These are phyloP conservation scores for Bipolaris gigantea DNA, from an alignment of 2,329 filamentous ascomycete genomes.

Conservation along the genomic window DNA sequence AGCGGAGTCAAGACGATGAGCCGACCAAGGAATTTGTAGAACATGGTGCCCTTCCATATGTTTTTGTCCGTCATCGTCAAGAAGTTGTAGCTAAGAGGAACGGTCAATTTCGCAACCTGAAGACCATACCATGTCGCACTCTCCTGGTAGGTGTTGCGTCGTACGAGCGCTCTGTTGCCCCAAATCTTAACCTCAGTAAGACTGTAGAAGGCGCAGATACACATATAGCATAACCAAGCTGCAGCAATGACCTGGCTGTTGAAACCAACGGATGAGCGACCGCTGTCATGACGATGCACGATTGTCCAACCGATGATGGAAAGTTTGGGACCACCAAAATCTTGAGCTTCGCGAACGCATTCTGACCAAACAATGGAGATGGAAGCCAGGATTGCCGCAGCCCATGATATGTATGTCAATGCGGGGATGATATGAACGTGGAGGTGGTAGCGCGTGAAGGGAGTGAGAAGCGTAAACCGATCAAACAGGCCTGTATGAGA, in stretches of 20 bases:
- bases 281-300: slow-evolving; percentile 72
- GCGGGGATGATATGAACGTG: slow-evolving; percentile 75
- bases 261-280: slow-evolving; percentile 77
- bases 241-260: slow-evolving; percentile 83
- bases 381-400: slow-evolving; percentile 72
- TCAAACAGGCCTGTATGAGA: slow-evolving; percentile 49
- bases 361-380: slow-evolving; percentile 91
- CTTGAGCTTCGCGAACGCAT: slow-evolving; percentile 74
- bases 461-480: slow-evolving; percentile 64
- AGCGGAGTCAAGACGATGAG: slow-evolving; percentile 82
- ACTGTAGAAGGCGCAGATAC: slow-evolving; percentile 79
- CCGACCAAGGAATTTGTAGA: slow-evolving; percentile 82
- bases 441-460: slow-evolving; percentile 78
- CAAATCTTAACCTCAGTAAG: slow-evolving; percentile 96
- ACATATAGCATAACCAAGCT: slow-evolving; percentile 96
- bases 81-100: slow-evolving; percentile 95
- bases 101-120: slow-evolving; percentile 87
- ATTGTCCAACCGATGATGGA: slow-evolving; percentile 71
- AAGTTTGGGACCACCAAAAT: slow-evolving; percentile 61
- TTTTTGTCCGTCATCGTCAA: slow-evolving; percentile 78
- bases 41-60: slow-evolving; percentile 76
- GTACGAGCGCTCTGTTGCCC: slow-evolving; percentile 89
- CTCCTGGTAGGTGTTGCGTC: slow-evolving; percentile 87
- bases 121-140: slow-evolving; percentile 95
- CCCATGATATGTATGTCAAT: slow-evolving; percentile 65